These are phyloP conservation scores for Paecilomyces sp. DNA, from an alignment of 2,329 filamentous ascomycete species.

Conservation along the genomic window DNA sequence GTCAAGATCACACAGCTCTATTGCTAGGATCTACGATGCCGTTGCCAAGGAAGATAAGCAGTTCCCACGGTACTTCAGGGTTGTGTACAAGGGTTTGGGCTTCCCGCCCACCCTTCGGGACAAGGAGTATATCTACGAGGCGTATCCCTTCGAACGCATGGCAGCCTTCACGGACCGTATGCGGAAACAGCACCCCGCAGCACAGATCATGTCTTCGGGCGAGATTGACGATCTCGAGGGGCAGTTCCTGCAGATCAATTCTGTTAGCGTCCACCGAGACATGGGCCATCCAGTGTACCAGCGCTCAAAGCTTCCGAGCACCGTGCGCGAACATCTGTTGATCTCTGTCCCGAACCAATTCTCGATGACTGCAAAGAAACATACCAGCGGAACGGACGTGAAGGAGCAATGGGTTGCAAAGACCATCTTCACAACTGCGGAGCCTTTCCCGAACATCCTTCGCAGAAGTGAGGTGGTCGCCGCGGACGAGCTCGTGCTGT, in stretches of 20 bases:
- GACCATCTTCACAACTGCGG: slow-evolving; percentile 71
- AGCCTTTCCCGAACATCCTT: slow-evolving; percentile 85
- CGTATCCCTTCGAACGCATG: slow-evolving; percentile 66
- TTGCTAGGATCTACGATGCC: slow-evolving; percentile 85
- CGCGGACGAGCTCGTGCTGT: slow-evolving; percentile 58
- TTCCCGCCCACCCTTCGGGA: slow-evolving; percentile 76
- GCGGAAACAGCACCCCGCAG: slow-evolving; percentile 81
- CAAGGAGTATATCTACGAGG: slow-evolving; percentile 90
- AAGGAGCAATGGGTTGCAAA: slow-evolving; percentile 76
- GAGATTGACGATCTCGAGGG: slow-evolving; percentile 78
- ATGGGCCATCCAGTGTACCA: slow-evolving; percentile 78
- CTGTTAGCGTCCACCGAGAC: slow-evolving; percentile 76
- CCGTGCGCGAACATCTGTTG: slow-evolving; percentile 79
- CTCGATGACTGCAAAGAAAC: slow-evolving; percentile 66
- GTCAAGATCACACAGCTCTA: slow-evolving; percentile 79
- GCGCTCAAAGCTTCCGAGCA: slow-evolving; percentile 72
- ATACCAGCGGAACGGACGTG: slow-evolving; percentile 58
- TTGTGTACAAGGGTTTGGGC: slow-evolving; percentile 80
- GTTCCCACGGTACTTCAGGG: slow-evolving; percentile 82
- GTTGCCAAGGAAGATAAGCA: slow-evolving; percentile 74
- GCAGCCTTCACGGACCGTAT: slow-evolving; percentile 82
- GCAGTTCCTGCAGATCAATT: slow-evolving; percentile 77
- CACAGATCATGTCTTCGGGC: slow-evolving; percentile 67
- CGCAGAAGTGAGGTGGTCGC: slow-evolving; percentile 77
- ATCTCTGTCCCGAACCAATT: slow-evolving; percentile 72